phyloP scores from a whole-genome alignment of 257 asterid species.

The Anisodus tanguticus region DNA sequence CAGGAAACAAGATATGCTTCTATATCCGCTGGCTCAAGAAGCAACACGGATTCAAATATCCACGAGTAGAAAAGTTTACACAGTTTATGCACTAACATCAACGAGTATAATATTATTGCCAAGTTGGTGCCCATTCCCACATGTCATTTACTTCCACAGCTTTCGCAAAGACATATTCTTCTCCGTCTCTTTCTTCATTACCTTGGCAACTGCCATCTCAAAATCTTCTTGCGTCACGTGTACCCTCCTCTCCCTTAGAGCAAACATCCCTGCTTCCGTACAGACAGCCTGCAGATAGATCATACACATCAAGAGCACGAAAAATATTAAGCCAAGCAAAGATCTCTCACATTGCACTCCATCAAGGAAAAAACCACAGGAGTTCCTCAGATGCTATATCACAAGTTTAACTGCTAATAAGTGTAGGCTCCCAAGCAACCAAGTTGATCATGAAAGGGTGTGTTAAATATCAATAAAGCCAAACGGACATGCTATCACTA shows the following conservation, averaged over 20 bases:
- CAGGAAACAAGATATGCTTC: too few species aligned
- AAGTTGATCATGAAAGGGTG: not conserved
- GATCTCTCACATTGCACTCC: not conserved
- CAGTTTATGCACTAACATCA: too few species aligned
- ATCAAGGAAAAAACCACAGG: not conserved
- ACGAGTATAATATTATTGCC: too few species aligned
- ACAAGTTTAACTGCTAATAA: constrained; percentile 6
- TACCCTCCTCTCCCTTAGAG: constrained; percentile 93
- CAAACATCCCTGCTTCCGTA: constrained; percentile 98
- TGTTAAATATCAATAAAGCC: not conserved
- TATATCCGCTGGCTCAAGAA: too few species aligned
- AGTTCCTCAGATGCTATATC: not conserved
- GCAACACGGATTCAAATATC: too few species aligned
- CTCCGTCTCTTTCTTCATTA: constrained; percentile 96
- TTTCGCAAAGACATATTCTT: constrained; percentile 91
- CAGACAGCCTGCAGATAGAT: constrained; percentile 76
- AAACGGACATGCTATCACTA: not conserved
- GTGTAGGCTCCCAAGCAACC: not conserved
- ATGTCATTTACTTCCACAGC: constrained; percentile 74
- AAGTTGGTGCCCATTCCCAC: not conserved
- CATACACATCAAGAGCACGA: not conserved
- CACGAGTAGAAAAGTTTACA: too few species aligned
- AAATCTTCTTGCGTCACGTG: constrained; percentile 98
- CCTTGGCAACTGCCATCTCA: constrained; percentile 99
- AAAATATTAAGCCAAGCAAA: not conserved